Evolutionary conservation across 1,139 yeast species (phyloP), one percentile per base, ranked within the genome.

Genomic region (Suzukiozyma palmioleophila): DNA sequence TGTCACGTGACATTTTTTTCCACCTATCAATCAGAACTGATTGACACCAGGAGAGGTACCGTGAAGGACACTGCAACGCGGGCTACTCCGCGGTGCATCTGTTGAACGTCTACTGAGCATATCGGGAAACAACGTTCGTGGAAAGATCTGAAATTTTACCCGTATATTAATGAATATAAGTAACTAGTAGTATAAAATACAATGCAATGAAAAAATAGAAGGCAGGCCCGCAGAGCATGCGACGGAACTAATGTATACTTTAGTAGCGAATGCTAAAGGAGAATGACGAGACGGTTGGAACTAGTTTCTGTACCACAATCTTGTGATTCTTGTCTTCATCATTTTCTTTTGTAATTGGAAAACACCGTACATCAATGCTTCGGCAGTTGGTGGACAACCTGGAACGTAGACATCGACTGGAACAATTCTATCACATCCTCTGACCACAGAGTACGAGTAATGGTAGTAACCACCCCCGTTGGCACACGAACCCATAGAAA

Each of bases 401-500:
- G 96, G 96, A 37, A 87, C 95, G 57, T 86, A 87, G 38, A 87
- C 85, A 60, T 87, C 96, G 29, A 87, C 95, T 10, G 96, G 96
- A 33, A 87, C 80, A 44, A 87, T 73, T 59, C 96, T 73, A 69
- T 87, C 96, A 57, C 95, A 88, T 35, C 96, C 96, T 60, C 96
- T 76, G 24, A 87, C 94, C 26, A 87, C 95, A 26, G 90, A 79
- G 66, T 87, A 87, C 13, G 94, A 84, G 64, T 87, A 87, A 64
- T 87, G 95, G 67, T 87, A 87, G 67, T 87, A 87, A 30, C 96
- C 96, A 47, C 96, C 96, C 46, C 96, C 96, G 60, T 87, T 87
- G 47, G 96, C 96, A 68, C 96, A 87, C 8, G 94, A 84, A 34
- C 96, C 96, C 96, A 87, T 87, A 44, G 95, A 84, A 55, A 87